Evolutionary conservation across 257 asterid species (phyloP).

Genomic region (Solanum verrucosum): DNA sequence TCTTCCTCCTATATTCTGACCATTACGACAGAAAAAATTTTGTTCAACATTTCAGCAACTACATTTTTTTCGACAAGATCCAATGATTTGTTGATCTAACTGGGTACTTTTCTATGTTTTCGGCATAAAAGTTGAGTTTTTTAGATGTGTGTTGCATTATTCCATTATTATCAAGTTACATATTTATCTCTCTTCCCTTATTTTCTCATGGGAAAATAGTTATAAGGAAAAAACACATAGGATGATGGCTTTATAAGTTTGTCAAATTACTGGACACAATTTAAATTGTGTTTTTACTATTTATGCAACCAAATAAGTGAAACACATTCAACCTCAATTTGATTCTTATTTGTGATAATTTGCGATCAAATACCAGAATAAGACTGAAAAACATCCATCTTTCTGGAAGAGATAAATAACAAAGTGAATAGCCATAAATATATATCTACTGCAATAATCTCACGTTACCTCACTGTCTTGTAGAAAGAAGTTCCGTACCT

Average conservation of each 20-base stretch:
- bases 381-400: neutral
- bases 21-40: neutral
- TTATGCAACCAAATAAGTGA: neutral
- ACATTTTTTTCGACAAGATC: neutral
- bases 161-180: neutral
- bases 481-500: constrained; percentile 37
- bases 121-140: neutral
- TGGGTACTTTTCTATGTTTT: neutral
- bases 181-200: neutral
- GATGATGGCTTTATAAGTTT: neutral
- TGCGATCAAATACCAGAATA: neutral
- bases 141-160: neutral
- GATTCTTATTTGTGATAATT: neutral
- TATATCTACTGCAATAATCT: neutral
- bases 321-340: neutral
- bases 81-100: neutral
- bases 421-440: neutral
- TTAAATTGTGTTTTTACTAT: neutral
- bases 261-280: neutral
- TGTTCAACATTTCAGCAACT: neutral
- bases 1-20: neutral
- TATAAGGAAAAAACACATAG: neutral
- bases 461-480: neutral
- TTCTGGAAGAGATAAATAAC: neutral
- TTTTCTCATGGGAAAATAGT: neutral